Conservation (phyloP, 2,329 filamentous ascomycete species). For the Pseudocercospora cruenta region DNA sequence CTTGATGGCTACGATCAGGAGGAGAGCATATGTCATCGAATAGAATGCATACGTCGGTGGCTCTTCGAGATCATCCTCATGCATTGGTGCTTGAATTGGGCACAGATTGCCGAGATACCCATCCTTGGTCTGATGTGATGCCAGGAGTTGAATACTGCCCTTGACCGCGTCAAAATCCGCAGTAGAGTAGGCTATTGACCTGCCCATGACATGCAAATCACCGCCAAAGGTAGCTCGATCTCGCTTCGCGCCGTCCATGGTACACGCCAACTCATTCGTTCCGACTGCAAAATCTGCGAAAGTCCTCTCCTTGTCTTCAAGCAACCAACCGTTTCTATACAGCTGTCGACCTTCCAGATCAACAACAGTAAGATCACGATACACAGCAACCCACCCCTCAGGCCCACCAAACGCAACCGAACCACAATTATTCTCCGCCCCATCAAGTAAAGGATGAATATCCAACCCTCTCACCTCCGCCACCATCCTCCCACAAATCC, state of each 20-base stretch:
- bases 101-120: slow-evolving; percentile 24
- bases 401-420: slow-evolving; percentile 7
- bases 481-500: not conserved
- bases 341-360: not conserved
- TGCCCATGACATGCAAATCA: slow-evolving; percentile 12
- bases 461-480: not conserved
- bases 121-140: slow-evolving; percentile 21
- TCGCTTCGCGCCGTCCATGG: slow-evolving; percentile 25
- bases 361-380: not conserved
- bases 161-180: not conserved
- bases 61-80: slow-evolving; percentile 12
- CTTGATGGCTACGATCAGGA: slow-evolving; percentile 20
- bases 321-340: not conserved
- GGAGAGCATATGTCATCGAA: slow-evolving; percentile 21
- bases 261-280: slow-evolving; percentile 18
- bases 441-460: not conserved
- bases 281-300: slow-evolving; percentile 19
- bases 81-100: slow-evolving; percentile 23
- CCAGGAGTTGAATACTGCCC: slow-evolving; percentile 19
- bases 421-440: not conserved
- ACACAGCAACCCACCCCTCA: not conserved
- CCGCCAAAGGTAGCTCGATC: slow-evolving; percentile 23
- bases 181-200: slow-evolving; percentile 1
- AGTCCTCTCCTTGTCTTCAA: slow-evolving; percentile 10
- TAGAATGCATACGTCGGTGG: slow-evolving; percentile 26